Conservation (phyloP, 169 alveolate species). For the Eimeria maxima region DNA sequence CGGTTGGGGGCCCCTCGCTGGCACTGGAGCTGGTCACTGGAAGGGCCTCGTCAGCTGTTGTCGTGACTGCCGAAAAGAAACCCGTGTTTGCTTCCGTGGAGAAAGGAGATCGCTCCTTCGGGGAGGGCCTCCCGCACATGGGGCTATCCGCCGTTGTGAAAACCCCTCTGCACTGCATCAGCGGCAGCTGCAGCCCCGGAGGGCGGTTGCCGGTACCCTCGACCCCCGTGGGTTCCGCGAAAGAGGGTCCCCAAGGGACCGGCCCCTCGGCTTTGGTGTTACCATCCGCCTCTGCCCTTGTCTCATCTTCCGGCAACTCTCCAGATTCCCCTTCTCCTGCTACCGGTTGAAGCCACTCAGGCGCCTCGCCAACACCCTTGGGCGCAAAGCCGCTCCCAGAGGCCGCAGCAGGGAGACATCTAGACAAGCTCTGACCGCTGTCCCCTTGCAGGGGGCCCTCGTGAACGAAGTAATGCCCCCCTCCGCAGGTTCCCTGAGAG, state of each 20-base stretch:
- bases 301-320: conserved; percentile 4
- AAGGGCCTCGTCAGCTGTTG: conserved; percentile 49
- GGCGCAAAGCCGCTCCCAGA: conserved; percentile 15
- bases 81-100: conserved; percentile 26
- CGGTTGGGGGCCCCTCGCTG: conserved; percentile 31
- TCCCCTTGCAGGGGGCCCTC: conserved; percentile 41
- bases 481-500: conserved; percentile 26
- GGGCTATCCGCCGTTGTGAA: conserved; percentile 70
- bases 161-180: conserved; percentile 56
- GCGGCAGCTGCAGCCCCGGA: conserved; percentile 16
- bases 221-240: background rate
- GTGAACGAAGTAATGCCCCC: conserved; percentile 3
- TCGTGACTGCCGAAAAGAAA: conserved; percentile 66
- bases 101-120: conserved; percentile 44
- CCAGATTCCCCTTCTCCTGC: conserved; percentile 8
- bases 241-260: conserved; percentile 12
- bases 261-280: conserved; percentile 16
- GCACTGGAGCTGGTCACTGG: conserved; percentile 14
- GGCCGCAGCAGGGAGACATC: conserved; percentile 10
- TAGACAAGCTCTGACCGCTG: background rate
- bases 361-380: background rate
- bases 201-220: conserved; percentile 1
- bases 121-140: conserved; percentile 53
- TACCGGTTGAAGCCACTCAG: background rate
- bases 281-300: background rate